phyloP scores from a whole-genome alignment of 2,329 filamentous ascomycete genomes.

The Xylaria sp. region DNA sequence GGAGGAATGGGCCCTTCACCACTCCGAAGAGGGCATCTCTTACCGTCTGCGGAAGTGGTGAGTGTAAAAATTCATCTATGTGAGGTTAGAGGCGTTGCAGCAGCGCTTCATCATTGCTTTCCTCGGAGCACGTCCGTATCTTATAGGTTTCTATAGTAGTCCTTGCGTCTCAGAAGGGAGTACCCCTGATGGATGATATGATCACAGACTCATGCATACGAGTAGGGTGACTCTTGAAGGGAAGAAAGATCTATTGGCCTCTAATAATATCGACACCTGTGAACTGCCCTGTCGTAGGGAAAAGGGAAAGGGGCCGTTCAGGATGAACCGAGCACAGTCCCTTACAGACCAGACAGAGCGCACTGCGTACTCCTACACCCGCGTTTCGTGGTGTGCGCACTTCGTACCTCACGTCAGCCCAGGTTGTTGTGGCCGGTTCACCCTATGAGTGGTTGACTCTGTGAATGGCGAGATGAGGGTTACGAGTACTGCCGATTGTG shows the following conservation, averaged over 20 bases:
- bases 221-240: too few relatives aligned
- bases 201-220: not conserved
- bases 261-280: not conserved
- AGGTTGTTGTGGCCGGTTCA: not conserved
- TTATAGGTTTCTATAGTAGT: not conserved
- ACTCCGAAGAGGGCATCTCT: too few relatives aligned
- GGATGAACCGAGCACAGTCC: not conserved
- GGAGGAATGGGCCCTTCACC: too few relatives aligned
- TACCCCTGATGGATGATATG: not conserved
- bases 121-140: too few relatives aligned
- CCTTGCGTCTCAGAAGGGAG: not conserved
- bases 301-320: not conserved
- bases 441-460: not conserved
- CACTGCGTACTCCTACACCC: not conserved
- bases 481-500: not conserved
- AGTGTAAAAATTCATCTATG: too few relatives aligned
- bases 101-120: too few relatives aligned
- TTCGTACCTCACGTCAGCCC: not conserved
- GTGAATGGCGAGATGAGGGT: constrained; percentile 1
- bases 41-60: too few relatives aligned
- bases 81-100: too few relatives aligned
- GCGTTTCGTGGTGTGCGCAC: not conserved
- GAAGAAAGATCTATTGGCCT: not conserved
- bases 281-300: too few relatives aligned
- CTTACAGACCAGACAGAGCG: not conserved